Conservation (phyloP, 2,329 filamentous ascomycete genomes). For the Lasiodiplodia citricola region DNA sequence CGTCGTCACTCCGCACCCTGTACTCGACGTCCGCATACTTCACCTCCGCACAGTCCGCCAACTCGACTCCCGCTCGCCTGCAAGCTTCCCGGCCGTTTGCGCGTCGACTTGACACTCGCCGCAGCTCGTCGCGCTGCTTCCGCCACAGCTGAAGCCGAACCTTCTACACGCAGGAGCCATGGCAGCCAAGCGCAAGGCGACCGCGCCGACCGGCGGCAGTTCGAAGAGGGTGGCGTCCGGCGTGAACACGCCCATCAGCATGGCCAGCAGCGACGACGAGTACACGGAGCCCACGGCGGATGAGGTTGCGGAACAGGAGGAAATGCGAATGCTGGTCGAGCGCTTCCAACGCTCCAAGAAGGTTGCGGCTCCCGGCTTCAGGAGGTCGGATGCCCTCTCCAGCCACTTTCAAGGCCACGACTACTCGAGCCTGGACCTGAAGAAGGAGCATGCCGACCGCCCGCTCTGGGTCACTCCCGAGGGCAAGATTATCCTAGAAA, state of each 20-base stretch:
- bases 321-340: constrained; percentile 50
- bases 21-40: background rate
- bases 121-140: constrained; percentile 55
- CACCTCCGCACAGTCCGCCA: background rate
- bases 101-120: constrained; percentile 19
- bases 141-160: constrained; percentile 32
- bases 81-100: background rate
- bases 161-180: constrained; percentile 34
- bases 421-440: constrained; percentile 81
- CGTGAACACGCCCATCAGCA: constrained; percentile 48
- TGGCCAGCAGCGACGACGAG: constrained; percentile 61
- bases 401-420: constrained; percentile 68
- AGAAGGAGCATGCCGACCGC: constrained; percentile 85
- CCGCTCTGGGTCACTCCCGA: constrained; percentile 93
- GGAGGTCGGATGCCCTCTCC: constrained; percentile 57
- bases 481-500: constrained; percentile 89
- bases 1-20: background rate
- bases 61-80: background rate
- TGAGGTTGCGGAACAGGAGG: constrained; percentile 52
- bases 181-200: constrained; percentile 55
- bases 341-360: constrained; percentile 51
- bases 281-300: constrained; percentile 59
- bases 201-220: constrained; percentile 35
- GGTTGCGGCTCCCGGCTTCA: background rate
- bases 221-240: constrained; percentile 47